These are phyloP conservation scores for Nemania serpens DNA, from an alignment of 2,329 filamentous ascomycete species.

Conservation along the genomic window DNA sequence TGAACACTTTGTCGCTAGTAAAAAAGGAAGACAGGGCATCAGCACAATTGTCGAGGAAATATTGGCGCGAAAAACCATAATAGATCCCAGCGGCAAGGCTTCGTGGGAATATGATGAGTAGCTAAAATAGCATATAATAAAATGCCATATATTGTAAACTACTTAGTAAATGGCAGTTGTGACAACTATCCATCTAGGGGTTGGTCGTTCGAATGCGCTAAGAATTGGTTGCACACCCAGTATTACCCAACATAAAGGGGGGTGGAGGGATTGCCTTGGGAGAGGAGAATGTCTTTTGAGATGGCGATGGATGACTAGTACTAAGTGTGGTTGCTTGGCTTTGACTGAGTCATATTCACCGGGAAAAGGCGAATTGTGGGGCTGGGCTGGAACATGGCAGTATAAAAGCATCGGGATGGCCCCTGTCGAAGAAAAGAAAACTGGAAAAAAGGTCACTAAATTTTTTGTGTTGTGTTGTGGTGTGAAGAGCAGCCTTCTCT, in stretches of 20 bases:
- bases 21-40: conserved; percentile 70
- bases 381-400: conserved; percentile 8
- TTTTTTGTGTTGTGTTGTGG: conserved; percentile 25
- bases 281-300: conserved; percentile 7
- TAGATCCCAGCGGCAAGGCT: conserved; percentile 50
- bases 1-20: conserved; percentile 62
- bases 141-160: conserved; percentile 22
- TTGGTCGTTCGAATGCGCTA: neutral
- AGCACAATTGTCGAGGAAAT: conserved; percentile 71
- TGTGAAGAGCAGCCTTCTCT: conserved; percentile 20
- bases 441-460: conserved; percentile 17
- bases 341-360: conserved; percentile 23
- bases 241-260: too few relatives aligned
- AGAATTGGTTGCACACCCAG: too few relatives aligned
- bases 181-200: neutral
- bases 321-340: neutral
- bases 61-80: conserved; percentile 62
- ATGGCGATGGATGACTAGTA: too few relatives aligned
- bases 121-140: conserved; percentile 1
- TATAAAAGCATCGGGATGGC: conserved; percentile 38
- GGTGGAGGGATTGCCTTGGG: neutral
- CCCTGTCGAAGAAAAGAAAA: conserved; percentile 21
- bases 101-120: conserved; percentile 43
- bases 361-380: conserved; percentile 19
- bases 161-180: conserved; percentile 20